Evolutionary conservation across 1,284 basidiomycete genomes (phyloP), one percentile per base, ranked within the genome.

Genomic region (Ustilago hordei): DNA sequence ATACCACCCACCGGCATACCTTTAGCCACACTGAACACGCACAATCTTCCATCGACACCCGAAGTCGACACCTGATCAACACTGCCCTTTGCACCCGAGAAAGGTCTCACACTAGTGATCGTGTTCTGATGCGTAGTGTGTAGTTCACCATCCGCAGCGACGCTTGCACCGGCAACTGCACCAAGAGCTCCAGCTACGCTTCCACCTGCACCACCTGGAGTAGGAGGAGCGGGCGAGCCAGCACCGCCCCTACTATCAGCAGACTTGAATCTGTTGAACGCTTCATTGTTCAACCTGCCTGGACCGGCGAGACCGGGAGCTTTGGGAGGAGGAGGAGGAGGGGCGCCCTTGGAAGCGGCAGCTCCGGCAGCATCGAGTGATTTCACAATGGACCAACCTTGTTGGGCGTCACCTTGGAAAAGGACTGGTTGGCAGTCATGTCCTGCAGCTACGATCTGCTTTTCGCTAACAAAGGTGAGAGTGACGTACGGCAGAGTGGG

Each of bases 341-440:
- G 83, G 23, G 83, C 78, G 6, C 78, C 78, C 50, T 84, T 84
- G 47, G 63, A 67, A 1, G 84, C 84, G 1, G 80, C 82, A 0
- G 80, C 80, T 4, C 81, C 82, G 3, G 76, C 76, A 5, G 82
- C 66, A 43, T 86, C 84, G 54, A 86, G 81, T 13, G 78, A 78
- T 61, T 80, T 82, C 39, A 68, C 62, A 3, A 84, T 69, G 6
- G 58, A 54, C 84, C 84, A 86, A 6, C 84, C 84, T 3, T 58
- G 41, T 23, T 75, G 58, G 17, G 69, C 67, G 38, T 78, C 74
- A 50, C 84, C 84, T 32, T 78, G 78, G 70, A 85, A 86, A 31
- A 86, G 90, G 38, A 95, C 88, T 0, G 97, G 97, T 86, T 97
- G 95, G 87, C 97, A 99, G 86, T 99, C 97, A 87, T 99, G 96